A percentile compares a stretch with the other conserved stretches of the same genome.
Conservation (phyloP, 2,329 filamentous ascomycete species). For the Alternaria brassicae region DNA sequence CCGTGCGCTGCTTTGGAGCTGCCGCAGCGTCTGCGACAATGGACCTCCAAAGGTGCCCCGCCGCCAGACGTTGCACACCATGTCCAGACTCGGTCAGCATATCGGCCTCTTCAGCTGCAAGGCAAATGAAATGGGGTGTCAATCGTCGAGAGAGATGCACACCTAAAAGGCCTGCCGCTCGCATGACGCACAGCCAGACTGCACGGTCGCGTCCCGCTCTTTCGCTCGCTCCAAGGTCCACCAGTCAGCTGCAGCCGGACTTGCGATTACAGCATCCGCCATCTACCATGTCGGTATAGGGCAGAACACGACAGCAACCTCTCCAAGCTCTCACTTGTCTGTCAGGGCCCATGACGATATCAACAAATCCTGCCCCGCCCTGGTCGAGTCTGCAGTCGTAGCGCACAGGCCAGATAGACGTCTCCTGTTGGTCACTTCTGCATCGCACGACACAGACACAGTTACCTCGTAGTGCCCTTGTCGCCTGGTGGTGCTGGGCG, state of each 20-base stretch:
- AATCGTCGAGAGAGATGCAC: slow-evolving; percentile 2
- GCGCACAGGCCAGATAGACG: neutral
- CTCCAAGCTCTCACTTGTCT: slow-evolving; percentile 13
- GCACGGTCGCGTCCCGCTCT: slow-evolving; percentile 15
- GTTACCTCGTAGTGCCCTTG: slow-evolving; percentile 5
- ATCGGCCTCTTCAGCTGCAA: slow-evolving; percentile 4
- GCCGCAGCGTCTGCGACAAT: slow-evolving; percentile 21
- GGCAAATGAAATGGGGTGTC: slow-evolving; percentile 16
- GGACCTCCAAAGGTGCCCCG: slow-evolving; percentile 18
- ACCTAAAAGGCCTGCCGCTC: slow-evolving; percentile 11
- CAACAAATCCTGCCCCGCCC: slow-evolving; percentile 13
- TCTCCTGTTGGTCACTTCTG: slow-evolving; percentile 3
- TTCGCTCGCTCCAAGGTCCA: slow-evolving; percentile 14
- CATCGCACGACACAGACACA: slow-evolving; percentile 8
- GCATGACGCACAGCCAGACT: slow-evolving; percentile 35
- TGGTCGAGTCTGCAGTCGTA: neutral
- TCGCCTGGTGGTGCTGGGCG: slow-evolving; percentile 10
- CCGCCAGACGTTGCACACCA: slow-evolving; percentile 31
- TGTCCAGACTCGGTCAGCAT: slow-evolving; percentile 14
- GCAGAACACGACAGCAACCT: slow-evolving; percentile 27
- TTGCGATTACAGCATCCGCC: slow-evolving; percentile 18
- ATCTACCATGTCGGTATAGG: slow-evolving; percentile 13
- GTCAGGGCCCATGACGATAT: slow-evolving; percentile 22
- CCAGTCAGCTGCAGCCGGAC: slow-evolving; percentile 28
- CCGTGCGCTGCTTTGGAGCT: slow-evolving; percentile 11